phyloP scores from a whole-genome alignment of 148 eudicot genomes.

The Silene uniflora region DNA sequence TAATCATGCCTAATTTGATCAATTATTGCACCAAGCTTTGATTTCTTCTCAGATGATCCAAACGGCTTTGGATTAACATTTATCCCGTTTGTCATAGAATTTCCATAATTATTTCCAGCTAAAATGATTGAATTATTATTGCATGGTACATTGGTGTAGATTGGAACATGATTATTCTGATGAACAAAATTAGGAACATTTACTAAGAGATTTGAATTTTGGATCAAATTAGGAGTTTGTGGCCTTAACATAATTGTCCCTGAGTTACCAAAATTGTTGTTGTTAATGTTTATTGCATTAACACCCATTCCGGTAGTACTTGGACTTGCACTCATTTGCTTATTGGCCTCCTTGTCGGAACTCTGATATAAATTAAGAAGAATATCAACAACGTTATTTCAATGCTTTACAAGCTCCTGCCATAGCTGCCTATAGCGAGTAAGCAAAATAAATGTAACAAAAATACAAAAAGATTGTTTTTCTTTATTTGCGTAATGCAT shows the following conservation, averaged over 20 bases:
- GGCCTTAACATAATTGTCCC: not conserved
- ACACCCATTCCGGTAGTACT: not conserved
- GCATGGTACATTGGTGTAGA: not conserved
- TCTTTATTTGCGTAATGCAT: too few species aligned
- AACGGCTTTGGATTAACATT: not conserved
- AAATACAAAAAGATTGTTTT: too few species aligned
- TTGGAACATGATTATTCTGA: not conserved
- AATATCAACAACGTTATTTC: not conserved
- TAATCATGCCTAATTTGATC: slow-evolving; percentile 23
- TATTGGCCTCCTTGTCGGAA: not conserved
- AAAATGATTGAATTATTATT: not conserved
- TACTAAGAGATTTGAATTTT: not conserved
- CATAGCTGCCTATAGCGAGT: too few species aligned
- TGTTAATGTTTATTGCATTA: not conserved
- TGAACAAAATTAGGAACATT: not conserved
- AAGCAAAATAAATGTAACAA: too few species aligned
- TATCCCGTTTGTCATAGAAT: not conserved
- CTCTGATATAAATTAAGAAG: not conserved
- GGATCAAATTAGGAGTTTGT: slow-evolving; percentile 2
- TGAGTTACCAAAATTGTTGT: not conserved
- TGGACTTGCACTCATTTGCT: not conserved
- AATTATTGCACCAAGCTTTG: slow-evolving; percentile 12
- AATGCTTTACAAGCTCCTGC: too few species aligned
- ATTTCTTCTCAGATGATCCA: not conserved
- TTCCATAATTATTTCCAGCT: not conserved